phyloP scores from a whole-genome alignment of 2,329 filamentous ascomycete genomes.

The Thielaviopsis musarum region DNA sequence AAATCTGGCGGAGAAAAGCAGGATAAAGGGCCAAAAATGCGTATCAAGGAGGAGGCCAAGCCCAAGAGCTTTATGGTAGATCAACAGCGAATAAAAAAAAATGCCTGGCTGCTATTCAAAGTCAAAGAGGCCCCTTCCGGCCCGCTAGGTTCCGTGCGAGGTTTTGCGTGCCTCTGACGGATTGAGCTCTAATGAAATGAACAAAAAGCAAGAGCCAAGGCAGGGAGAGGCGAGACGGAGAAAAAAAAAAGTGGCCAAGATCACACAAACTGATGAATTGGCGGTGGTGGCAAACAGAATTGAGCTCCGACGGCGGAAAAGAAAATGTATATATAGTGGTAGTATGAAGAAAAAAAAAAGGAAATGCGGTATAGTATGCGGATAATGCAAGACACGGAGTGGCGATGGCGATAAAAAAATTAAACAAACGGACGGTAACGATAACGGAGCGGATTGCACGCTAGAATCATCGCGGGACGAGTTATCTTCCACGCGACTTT shows the following conservation, averaged over 20 bases:
- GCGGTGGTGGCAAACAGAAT: constrained; percentile 9
- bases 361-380: background rate
- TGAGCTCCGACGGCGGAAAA: constrained; percentile 18
- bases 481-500: no score
- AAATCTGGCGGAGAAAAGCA: background rate
- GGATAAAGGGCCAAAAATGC: background rate
- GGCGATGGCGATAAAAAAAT: background rate
- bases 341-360: background rate
- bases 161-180: background rate
- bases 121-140: background rate
- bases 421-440: no score
- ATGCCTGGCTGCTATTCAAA: background rate
- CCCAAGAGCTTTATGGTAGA: background rate
- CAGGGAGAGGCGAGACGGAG: background rate
- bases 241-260: constrained; percentile 22
- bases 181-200: background rate
- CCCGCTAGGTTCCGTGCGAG: background rate
- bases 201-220: background rate
- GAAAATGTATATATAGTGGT: background rate
- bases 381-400: background rate
- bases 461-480: no score
- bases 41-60: background rate
- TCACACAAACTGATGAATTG: constrained; percentile 15
- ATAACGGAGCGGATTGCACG: no score
- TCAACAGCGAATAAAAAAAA: background rate